Conservation (phyloP, 2,329 filamentous ascomycete genomes). For the Cytospora piceae region DNA sequence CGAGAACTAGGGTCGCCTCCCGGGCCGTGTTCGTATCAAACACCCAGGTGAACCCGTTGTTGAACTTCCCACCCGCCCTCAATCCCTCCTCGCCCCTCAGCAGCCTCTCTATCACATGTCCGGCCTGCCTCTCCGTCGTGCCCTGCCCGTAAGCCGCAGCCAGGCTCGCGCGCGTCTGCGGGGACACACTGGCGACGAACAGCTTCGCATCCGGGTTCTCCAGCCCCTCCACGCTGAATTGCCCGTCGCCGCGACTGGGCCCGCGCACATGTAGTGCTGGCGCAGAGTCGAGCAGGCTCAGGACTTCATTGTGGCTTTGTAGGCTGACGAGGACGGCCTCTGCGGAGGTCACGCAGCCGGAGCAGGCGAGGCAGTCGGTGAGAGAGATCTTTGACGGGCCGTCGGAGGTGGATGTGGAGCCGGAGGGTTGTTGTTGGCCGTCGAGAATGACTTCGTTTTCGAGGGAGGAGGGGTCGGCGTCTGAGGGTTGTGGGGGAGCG, state of each 20-base stretch:
- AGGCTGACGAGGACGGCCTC: slow-evolving; percentile 96
- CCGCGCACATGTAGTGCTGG: slow-evolving; percentile 51
- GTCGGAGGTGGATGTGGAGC: slow-evolving; percentile 53
- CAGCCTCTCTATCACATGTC: slow-evolving; percentile 81
- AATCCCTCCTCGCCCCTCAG: slow-evolving; percentile 73
- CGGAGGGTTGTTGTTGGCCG: slow-evolving; percentile 67
- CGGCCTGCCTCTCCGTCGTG: slow-evolving; percentile 73
- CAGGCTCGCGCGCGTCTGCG: slow-evolving; percentile 86
- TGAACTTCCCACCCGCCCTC: slow-evolving; percentile 68
- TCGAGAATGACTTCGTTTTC: slow-evolving; percentile 92
- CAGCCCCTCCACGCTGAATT: slow-evolving; percentile 52
- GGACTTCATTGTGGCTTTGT: slow-evolving; percentile 90
- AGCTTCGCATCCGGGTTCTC: slow-evolving; percentile 69
- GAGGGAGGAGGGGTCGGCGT: slow-evolving; percentile 38
- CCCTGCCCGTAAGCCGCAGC: slow-evolving; percentile 79
- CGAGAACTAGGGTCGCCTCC: slow-evolving; percentile 80
- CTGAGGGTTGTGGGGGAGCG: slow-evolving; percentile 48
- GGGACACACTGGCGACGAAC: slow-evolving; percentile 91
- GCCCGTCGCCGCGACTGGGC: slow-evolving; percentile 38
- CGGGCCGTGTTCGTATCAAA: slow-evolving; percentile 86
- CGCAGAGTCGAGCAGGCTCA: slow-evolving; percentile 75
- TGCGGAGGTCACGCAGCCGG: slow-evolving; percentile 94
- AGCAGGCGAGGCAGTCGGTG: slow-evolving; percentile 96
- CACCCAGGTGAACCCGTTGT: slow-evolving; percentile 84
- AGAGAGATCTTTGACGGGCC: slow-evolving; percentile 89